Evolutionary conservation across 2,329 filamentous ascomycete genomes (phyloP).

Genomic region (Trichoderma simmonsii): DNA sequence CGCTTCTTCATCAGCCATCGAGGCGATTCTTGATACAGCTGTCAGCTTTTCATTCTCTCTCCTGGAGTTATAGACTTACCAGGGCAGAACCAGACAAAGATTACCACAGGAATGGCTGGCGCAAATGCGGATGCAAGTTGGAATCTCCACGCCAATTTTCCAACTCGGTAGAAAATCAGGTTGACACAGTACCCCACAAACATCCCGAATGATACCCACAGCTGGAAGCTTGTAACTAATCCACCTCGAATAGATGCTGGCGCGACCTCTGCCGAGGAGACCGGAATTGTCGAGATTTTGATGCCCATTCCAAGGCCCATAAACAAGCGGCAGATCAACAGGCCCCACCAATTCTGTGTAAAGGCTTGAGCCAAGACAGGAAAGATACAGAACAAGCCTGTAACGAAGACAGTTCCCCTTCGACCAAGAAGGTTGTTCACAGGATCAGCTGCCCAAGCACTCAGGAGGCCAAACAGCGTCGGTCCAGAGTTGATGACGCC

Average conservation of each 20-base stretch:
- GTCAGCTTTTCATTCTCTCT: neutral
- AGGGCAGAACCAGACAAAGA: conserved; percentile 57
- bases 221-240: conserved; percentile 49
- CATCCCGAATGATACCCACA: conserved; percentile 53
- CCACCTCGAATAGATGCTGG: conserved; percentile 49
- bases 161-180: conserved; percentile 57
- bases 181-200: conserved; percentile 65
- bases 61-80: conserved; percentile 34
- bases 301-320: conserved; percentile 61
- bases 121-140: conserved; percentile 62
- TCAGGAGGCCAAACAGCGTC: conserved; percentile 24
- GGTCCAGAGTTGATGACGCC: conserved; percentile 52
- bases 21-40: conserved; percentile 47
- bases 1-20: conserved; percentile 64
- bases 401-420: conserved; percentile 47
- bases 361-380: conserved; percentile 53
- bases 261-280: conserved; percentile 51
- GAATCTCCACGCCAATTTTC: conserved; percentile 57
- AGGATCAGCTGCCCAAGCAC: conserved; percentile 33
- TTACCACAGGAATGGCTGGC: conserved; percentile 57
- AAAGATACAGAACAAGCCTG: conserved; percentile 54
- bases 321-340: conserved; percentile 40
- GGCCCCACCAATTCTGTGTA: conserved; percentile 49
- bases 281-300: conserved; percentile 44
- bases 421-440: conserved; percentile 36